Evolutionary conservation across 305 asterid genomes (phyloP).

Genomic region (Solanum chacoense): DNA sequence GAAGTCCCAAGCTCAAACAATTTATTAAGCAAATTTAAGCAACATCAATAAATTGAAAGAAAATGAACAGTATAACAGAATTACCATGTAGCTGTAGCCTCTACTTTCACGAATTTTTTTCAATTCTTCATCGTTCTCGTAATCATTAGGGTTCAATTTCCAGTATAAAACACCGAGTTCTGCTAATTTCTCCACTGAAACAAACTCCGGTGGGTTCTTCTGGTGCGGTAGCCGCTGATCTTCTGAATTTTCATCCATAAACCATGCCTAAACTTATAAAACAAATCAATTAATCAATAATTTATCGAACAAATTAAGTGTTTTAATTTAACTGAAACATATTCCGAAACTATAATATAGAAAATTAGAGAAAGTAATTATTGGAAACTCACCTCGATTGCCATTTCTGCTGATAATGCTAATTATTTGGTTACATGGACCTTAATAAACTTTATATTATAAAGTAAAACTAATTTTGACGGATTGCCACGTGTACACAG

Average conservation of each 20-base stretch:
- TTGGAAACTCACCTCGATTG: conserved; percentile 2
- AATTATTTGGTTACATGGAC: background rate
- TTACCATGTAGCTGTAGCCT: conserved; percentile 67
- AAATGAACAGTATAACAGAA: background rate
- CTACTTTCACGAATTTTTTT: conserved; percentile 42
- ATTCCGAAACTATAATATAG: background rate
- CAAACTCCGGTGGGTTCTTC: conserved; percentile 41
- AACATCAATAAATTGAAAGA: background rate
- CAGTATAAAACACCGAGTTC: conserved; percentile 62
- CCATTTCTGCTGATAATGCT: background rate
- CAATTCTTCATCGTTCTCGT: conserved; percentile 58
- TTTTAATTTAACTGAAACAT: background rate
- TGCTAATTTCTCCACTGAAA: conserved; percentile 42
- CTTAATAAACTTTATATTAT: background rate
- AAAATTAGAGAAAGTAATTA: background rate
- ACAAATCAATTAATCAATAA: background rate
- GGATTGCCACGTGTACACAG: background rate
- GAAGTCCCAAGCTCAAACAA: too few relatives aligned
- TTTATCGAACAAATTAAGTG: background rate
- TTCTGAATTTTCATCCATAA: conserved; percentile 56
- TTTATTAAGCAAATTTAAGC: background rate
- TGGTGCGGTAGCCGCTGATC: conserved; percentile 74
- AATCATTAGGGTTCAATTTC: conserved; percentile 46
- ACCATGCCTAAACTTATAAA: conserved; percentile 47
- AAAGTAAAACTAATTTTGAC: background rate